phyloP scores from a whole-genome alignment of 2,329 filamentous ascomycete genomes.

The Bretziella fagacearum region DNA sequence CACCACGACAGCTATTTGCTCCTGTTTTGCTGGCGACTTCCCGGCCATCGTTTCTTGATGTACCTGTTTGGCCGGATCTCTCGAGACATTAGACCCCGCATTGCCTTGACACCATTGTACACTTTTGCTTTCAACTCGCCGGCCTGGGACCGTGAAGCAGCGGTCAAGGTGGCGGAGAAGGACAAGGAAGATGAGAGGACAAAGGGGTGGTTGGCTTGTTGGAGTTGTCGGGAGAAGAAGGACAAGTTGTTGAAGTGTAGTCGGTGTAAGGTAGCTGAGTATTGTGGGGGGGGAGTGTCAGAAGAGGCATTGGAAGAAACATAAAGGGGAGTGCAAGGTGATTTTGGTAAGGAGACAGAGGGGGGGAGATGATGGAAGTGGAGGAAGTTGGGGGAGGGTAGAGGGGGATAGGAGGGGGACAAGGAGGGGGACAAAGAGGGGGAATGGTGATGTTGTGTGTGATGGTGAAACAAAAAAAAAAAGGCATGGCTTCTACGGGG shows the following conservation, averaged over 20 bases:
- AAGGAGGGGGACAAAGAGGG: background rate
- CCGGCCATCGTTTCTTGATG: background rate
- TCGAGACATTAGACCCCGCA: background rate
- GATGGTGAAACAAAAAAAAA: background rate
- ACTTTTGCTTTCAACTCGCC: conserved; percentile 36
- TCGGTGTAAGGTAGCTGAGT: conserved; percentile 28
- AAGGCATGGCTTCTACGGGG: background rate
- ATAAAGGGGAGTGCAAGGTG: conserved; percentile 27
- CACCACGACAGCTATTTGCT: background rate
- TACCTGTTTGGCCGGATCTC: background rate
- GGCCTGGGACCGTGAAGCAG: conserved; percentile 28
- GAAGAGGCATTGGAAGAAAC: conserved; percentile 36
- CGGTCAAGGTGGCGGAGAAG: conserved; percentile 20
- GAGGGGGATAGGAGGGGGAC: background rate
- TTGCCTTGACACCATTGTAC: background rate
- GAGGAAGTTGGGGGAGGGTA: background rate
- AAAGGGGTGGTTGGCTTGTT: background rate
- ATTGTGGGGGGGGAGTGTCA: conserved; percentile 38
- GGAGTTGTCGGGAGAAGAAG: conserved; percentile 19
- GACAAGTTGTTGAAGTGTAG: conserved; percentile 22
- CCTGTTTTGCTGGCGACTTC: background rate
- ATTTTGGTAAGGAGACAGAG: background rate
- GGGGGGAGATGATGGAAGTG: background rate
- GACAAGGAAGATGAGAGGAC: background rate
- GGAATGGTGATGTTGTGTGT: background rate